These are phyloP conservation scores for Oryza rufipogon DNA, from an alignment of 176 grass and related monocot species.

Conservation along the genomic window DNA sequence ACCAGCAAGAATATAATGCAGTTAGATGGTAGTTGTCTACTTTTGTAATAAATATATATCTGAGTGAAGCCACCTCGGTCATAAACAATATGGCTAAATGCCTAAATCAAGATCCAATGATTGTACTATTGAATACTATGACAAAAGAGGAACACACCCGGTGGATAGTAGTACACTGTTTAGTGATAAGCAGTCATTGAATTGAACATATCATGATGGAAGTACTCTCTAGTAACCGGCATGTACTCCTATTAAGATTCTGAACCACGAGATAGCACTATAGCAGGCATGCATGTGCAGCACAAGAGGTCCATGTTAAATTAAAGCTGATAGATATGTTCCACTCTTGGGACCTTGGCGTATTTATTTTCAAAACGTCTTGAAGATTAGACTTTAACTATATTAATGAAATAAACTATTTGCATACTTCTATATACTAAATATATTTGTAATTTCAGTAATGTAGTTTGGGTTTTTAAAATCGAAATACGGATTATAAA, in stretches of 20 bases:
- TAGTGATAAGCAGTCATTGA: not conserved
- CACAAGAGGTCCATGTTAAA: not conserved
- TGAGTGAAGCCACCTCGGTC: not conserved
- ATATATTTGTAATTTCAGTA: not conserved
- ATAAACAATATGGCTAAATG: not conserved
- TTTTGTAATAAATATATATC: not conserved
- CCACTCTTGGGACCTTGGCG: not conserved
- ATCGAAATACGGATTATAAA: not conserved
- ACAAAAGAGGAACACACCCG: not conserved
- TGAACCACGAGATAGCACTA: not conserved
- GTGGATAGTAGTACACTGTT: not conserved
- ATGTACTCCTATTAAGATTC: not conserved
- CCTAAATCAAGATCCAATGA: not conserved
- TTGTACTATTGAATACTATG: not conserved
- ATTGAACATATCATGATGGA: not conserved
- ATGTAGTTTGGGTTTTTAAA: not conserved
- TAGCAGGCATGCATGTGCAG: not conserved
- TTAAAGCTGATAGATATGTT: not conserved
- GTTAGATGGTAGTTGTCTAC: not conserved
- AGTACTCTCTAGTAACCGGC: not conserved
- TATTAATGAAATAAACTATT: not conserved
- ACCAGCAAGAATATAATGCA: not conserved
- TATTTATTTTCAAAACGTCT: not conserved
- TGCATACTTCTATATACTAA: not conserved
- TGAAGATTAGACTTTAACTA: too few relatives aligned